Conservation (phyloP, 1,284 basidiomycete genomes). For the Pseudozyma thailandica region DNA sequence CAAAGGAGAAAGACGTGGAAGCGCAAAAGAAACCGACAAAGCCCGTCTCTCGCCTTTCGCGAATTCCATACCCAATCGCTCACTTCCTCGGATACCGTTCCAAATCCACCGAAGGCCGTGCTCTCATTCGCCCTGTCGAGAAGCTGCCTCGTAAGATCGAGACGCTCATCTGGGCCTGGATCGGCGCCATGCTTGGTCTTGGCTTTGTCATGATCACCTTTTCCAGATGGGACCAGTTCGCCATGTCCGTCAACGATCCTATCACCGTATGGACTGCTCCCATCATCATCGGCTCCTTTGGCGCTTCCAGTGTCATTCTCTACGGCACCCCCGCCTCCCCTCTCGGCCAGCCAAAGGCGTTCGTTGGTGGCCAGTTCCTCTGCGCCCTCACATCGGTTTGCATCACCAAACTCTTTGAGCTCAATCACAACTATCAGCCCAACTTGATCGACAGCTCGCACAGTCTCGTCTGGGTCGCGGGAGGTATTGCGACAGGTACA, state of each 20-base stretch:
- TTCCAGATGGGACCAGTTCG: conserved; percentile 41
- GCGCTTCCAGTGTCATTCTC: conserved; percentile 53
- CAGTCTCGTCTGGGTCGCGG: conserved; percentile 53
- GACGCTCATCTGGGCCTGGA: conserved; percentile 50
- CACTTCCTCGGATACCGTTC: conserved; percentile 47
- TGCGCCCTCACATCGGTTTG: conserved; percentile 40
- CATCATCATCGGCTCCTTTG: conserved; percentile 54
- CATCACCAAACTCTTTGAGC: conserved; percentile 53
- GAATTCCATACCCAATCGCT: conserved; percentile 42
- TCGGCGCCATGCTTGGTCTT: conserved; percentile 47
- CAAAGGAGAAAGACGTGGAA: conserved; percentile 31
- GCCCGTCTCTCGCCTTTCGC: conserved; percentile 35
- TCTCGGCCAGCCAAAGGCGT: conserved; percentile 46
- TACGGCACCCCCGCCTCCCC: conserved; percentile 52
- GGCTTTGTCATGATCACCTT: conserved; percentile 52
- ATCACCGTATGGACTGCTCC: conserved; percentile 44
- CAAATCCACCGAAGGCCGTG: conserved; percentile 22
- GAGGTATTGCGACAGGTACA: conserved; percentile 38
- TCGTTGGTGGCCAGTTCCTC: conserved; percentile 50
- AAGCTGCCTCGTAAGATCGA: conserved; percentile 46
- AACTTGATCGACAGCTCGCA: conserved; percentile 32
- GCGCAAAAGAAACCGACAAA: conserved; percentile 23
- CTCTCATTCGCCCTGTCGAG: conserved; percentile 36
- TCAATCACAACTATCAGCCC: conserved; percentile 45
- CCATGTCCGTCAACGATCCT: conserved; percentile 42